Base-by-base conservation (phyloP, 2,329 filamentous ascomycete species). In the Cladosporium cucumerinum region DNA sequence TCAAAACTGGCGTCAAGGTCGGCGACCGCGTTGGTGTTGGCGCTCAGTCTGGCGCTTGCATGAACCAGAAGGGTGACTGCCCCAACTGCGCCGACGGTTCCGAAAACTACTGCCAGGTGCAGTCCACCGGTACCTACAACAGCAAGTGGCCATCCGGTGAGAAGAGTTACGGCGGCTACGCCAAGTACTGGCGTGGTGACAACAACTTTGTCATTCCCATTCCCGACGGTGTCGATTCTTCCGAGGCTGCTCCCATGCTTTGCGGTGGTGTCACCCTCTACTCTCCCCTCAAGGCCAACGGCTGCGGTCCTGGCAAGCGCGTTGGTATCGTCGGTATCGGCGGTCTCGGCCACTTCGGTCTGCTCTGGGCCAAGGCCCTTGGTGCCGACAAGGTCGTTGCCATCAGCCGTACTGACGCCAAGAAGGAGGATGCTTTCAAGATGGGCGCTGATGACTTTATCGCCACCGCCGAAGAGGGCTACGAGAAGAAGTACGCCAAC, bases 251-350 rank as follows among this genome's bases (percentile, higher is more conserved):
- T 1, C 90, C 90, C 1, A 86, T 93, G 80, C 82, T 93, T 30
- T 93, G 91, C 73, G 91, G 87, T 1, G 90, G 91, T 3, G 82
- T 93, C 61, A 94, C 91, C 0, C 84, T 88, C 0, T 94, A 84
- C 73, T 84, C 85, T 10, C 90, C 91, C 0, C 78, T 94, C 8
- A 83, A 84, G 57, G 83, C 87, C 21, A 86, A 89, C 49, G 86
- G 85, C 1, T 82, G 85, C 32, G 90, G 90, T 0, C 87, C 88
- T 0, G 90, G 89, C 10, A 90, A 89, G 75, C 81, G 77, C 1
- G 61, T 63, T 28, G 61, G 61, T 51, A 63, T 63, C 26, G 87
- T 93, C 0, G 90, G 86, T 0, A 84, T 93, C 61, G 80, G 91
- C n/a, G 89, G 90, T 25, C 68, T 70, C 21, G 90, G 90, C 0